Percentiles rank a stretch among this genome's conserved stretches.
Evolutionary conservation across 2,329 filamentous ascomycete species (phyloP).

Genomic region (Neoarthrinium moseri): DNA sequence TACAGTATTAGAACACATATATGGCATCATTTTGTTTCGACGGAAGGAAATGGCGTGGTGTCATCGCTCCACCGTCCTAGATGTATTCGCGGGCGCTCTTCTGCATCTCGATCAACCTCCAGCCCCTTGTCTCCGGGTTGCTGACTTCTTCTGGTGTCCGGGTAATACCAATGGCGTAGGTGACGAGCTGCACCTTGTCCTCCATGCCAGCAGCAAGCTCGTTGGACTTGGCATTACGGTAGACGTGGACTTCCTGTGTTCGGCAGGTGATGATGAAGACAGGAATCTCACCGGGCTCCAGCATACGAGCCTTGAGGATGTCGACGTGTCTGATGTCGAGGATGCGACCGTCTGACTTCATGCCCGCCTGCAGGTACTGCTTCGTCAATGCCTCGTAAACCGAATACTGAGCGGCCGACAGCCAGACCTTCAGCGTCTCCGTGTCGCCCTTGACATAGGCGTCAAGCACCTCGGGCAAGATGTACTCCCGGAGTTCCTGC

Average conservation of each 20-base stretch:
- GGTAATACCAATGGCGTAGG: constrained; percentile 96
- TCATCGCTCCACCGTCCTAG: constrained; percentile 33
- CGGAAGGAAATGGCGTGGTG: constrained; percentile 12
- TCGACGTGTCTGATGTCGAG: constrained; percentile 95
- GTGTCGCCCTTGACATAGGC: constrained; percentile 96
- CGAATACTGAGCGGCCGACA: constrained; percentile 92
- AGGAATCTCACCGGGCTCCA: constrained; percentile 84
- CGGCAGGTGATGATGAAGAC: constrained; percentile 97
- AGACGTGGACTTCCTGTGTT: constrained; percentile 97
- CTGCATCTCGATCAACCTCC: constrained; percentile 97
- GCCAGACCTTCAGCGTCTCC: constrained; percentile 88
- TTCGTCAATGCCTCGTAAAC: constrained; percentile 97
- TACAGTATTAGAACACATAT: constrained; percentile 28
- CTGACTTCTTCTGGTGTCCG: constrained; percentile 91
- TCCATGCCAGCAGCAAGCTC: constrained; percentile 96
- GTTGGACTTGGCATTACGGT: constrained; percentile 85
- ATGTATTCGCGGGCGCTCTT: constrained; percentile 92
- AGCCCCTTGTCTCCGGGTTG: constrained; percentile 94
- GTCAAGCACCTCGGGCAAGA: constrained; percentile 93
- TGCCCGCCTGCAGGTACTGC: constrained; percentile 89
- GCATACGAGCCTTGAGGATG: constrained; percentile 74
- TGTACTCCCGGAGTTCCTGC: constrained; percentile 94
- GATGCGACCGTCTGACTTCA: constrained; percentile 93
- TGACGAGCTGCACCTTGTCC: constrained; percentile 96
- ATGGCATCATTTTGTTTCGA: constrained; percentile 3